phyloP scores from a whole-genome alignment of 2,329 filamentous ascomycete species.

The Trichoderma atrobrunneum region DNA sequence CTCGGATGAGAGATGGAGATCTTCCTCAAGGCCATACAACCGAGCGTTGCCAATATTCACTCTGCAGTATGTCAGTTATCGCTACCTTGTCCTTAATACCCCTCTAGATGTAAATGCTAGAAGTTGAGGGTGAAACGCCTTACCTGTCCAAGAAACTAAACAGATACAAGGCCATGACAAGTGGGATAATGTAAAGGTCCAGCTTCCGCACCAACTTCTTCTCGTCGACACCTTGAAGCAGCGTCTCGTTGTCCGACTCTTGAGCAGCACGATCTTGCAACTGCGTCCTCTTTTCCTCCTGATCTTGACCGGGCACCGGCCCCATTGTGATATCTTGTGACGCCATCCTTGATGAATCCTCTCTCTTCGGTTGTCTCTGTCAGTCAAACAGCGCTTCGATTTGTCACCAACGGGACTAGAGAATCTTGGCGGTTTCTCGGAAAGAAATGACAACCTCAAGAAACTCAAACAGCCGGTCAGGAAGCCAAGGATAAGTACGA shows the following conservation, averaged over 20 bases:
- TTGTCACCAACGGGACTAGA: not conserved
- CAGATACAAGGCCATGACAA: conserved; percentile 68
- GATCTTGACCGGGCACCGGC: not conserved
- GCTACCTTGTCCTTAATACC: not conserved
- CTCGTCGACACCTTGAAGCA: conserved; percentile 36
- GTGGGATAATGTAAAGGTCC: conserved; percentile 61
- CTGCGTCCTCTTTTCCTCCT: not conserved
- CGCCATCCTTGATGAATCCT: not conserved
- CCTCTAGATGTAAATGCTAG: no score
- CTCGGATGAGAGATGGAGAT: conserved; percentile 56
- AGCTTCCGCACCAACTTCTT: conserved; percentile 61
- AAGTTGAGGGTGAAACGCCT: not conserved
- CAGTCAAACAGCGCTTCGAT: not conserved
- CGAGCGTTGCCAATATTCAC: conserved; percentile 73
- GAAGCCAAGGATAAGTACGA: not conserved
- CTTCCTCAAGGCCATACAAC: conserved; percentile 62
- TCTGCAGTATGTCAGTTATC: conserved; percentile 30
- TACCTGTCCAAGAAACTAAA: conserved; percentile 73
- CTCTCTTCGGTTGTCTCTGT: not conserved
- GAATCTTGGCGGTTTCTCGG: not conserved
- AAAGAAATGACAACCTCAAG: not conserved
- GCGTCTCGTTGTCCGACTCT: not conserved
- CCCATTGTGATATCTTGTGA: not conserved
- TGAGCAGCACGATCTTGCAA: not conserved
- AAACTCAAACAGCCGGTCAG: not conserved